These are phyloP conservation scores for Aegilops speltoides DNA, from an alignment of 176 grass and related monocot species.

Conservation along the genomic window DNA sequence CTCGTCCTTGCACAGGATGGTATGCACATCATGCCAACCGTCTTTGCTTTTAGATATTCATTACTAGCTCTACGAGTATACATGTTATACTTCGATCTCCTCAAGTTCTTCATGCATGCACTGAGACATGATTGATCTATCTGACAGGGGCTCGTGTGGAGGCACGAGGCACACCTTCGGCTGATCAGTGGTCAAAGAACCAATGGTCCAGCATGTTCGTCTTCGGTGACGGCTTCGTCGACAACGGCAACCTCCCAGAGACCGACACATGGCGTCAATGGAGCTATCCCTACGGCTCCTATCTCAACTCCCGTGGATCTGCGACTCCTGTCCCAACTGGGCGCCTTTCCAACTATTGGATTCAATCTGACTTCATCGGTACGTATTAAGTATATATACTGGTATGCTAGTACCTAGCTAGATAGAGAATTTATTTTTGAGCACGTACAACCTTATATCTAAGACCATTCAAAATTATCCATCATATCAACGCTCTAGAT, in stretches of 20 bases:
- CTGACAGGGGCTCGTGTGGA: not conserved
- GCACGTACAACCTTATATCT: not conserved
- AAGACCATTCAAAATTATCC: not conserved
- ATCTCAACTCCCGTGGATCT: not conserved
- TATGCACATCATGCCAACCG: not conserved
- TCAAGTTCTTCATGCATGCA: not conserved
- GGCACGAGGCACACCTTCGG: not conserved
- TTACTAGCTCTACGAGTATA: too few species aligned
- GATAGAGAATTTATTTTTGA: not conserved
- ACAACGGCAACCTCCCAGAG: not conserved
- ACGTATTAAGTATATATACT: not conserved
- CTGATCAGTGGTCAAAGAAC: not conserved
- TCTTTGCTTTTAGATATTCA: too few species aligned
- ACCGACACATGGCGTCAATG: not conserved
- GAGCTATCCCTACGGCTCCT: not conserved
- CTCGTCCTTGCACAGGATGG: not conserved
- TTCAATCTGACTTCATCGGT: slow-evolving; percentile 6
- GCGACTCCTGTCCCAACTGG: not conserved
- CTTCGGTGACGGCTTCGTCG: not conserved
- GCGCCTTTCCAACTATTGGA: not conserved
- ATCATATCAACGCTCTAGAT: too few species aligned
- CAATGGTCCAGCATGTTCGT: slow-evolving; percentile 13
- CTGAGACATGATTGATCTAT: not conserved
- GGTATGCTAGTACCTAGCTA: not conserved
- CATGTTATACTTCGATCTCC: too few species aligned